phyloP scores from a whole-genome alignment of 2,329 filamentous ascomycete species.

The Diaporthe vaccinii region DNA sequence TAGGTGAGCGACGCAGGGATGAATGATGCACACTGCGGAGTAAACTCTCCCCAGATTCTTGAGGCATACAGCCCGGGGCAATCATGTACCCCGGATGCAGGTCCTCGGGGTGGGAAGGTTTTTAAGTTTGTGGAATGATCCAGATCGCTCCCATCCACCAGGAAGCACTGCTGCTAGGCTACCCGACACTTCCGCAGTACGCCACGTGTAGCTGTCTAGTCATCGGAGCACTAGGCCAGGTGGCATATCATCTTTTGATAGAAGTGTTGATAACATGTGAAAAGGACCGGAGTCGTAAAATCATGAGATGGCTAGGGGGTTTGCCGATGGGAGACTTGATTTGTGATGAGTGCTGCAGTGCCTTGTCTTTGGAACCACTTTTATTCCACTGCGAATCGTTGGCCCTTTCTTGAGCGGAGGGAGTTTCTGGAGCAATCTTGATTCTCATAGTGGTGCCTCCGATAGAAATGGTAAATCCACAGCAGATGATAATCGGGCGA shows the following conservation, averaged over 20 bases:
- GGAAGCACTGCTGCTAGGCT: background rate
- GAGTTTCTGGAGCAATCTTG: background rate
- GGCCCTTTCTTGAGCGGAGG: background rate
- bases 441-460: background rate
- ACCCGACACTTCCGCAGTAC: conserved; percentile 6
- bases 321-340: background rate
- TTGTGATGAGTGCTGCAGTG: background rate
- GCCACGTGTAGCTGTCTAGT: background rate
- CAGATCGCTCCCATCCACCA: conserved; percentile 5
- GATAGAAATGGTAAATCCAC: background rate
- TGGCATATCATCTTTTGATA: background rate
- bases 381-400: background rate
- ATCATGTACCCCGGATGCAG: conserved; percentile 21
- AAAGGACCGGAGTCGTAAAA: no score
- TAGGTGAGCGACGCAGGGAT: conserved; percentile 21
- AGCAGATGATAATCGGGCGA: background rate
- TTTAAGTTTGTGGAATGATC: conserved; percentile 4
- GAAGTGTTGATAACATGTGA: background rate
- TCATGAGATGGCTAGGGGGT: background rate
- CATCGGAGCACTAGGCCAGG: background rate
- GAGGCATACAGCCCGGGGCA: background rate
- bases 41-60: conserved; percentile 17
- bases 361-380: background rate
- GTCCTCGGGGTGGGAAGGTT: background rate
- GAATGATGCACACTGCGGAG: conserved; percentile 21